phyloP scores from a whole-genome alignment of 192 early-diverging fungal species.

The Pilobolus umbonatus region DNA sequence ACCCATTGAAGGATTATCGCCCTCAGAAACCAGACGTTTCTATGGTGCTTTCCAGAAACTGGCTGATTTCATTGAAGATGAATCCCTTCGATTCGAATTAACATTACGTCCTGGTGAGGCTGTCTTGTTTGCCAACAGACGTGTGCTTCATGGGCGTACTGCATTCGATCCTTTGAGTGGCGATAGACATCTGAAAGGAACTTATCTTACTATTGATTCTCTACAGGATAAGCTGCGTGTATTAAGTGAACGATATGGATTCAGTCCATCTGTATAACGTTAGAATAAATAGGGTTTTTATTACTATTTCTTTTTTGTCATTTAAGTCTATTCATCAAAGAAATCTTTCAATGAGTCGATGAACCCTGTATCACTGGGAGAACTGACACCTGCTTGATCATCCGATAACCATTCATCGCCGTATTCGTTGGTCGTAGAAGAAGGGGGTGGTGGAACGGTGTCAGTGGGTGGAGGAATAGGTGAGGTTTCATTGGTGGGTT shows the following conservation, averaged over 20 bases:
- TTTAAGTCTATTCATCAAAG: too few relatives aligned
- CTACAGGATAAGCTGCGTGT: constrained; percentile 51
- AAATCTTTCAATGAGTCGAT: constrained; percentile 22
- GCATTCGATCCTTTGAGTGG: constrained; percentile 68
- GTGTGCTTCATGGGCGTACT: constrained; percentile 73
- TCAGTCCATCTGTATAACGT: constrained; percentile 8
- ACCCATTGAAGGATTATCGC: constrained; percentile 47
- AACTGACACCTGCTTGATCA: constrained; percentile 19
- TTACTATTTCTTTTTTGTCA: too few relatives aligned
- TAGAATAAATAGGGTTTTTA: too few relatives aligned
- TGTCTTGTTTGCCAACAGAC: constrained; percentile 75
- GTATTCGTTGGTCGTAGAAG: constrained; percentile 26
- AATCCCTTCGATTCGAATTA: constrained; percentile 50
- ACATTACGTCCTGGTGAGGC: constrained; percentile 61
- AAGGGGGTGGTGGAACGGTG: constrained; percentile 1
- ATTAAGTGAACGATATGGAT: constrained; percentile 15
- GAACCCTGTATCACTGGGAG: constrained; percentile 22
- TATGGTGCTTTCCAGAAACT: constrained; percentile 64
- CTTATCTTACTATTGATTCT: constrained; percentile 52
- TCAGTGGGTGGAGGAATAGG: too few relatives aligned
- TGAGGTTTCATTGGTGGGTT: constrained; percentile 18
- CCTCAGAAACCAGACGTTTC: constrained; percentile 44
- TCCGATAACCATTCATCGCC: constrained; percentile 39
- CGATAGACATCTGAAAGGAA: constrained; percentile 72
- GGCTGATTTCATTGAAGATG: constrained; percentile 51